These are phyloP conservation scores for Aspergillus sp. DNA, from an alignment of 2,329 filamentous ascomycete species.

Conservation along the genomic window DNA sequence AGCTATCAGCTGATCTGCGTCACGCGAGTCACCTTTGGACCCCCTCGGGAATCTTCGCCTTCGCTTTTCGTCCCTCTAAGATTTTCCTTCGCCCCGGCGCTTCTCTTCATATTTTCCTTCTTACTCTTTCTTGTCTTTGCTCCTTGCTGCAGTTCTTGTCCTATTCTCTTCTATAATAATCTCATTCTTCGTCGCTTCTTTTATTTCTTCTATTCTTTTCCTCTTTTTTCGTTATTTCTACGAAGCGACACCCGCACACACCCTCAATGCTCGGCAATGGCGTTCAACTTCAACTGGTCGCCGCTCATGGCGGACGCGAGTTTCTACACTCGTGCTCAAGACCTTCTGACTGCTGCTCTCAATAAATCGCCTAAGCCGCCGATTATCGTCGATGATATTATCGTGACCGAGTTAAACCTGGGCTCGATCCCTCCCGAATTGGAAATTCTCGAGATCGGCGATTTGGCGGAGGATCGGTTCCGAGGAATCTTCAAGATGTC, in stretches of 20 bases:
- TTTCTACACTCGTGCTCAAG: conserved; percentile 83
- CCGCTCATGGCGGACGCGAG: conserved; percentile 90
- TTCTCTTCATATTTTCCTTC: not conserved
- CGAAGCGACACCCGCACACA: not conserved
- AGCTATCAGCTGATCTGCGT: no score
- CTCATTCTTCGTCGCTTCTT: not conserved
- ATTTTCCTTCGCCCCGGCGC: conserved; percentile 3
- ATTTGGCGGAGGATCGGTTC: conserved; percentile 93
- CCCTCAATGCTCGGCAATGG: conserved; percentile 55
- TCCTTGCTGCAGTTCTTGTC: not conserved
- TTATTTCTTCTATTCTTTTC: not conserved
- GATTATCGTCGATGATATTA: conserved; percentile 98
- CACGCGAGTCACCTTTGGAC: no score
- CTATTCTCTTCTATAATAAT: not conserved
- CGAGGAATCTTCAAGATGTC: conserved; percentile 99
- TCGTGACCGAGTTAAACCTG: conserved; percentile 95
- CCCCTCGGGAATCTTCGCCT: conserved; percentile 4
- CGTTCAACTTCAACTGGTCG: conserved; percentile 99
- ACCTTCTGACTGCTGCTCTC: conserved; percentile 86
- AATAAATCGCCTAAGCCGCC: conserved; percentile 98
- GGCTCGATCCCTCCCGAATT: conserved; percentile 90
- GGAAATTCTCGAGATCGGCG: conserved; percentile 95
- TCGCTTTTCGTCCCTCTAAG: conserved; percentile 7
- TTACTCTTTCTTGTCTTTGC: not conserved
- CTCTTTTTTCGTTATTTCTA: not conserved